These are phyloP conservation scores for Fusarium subglutinans DNA, from an alignment of 2,329 filamentous ascomycete species.

Conservation along the genomic window DNA sequence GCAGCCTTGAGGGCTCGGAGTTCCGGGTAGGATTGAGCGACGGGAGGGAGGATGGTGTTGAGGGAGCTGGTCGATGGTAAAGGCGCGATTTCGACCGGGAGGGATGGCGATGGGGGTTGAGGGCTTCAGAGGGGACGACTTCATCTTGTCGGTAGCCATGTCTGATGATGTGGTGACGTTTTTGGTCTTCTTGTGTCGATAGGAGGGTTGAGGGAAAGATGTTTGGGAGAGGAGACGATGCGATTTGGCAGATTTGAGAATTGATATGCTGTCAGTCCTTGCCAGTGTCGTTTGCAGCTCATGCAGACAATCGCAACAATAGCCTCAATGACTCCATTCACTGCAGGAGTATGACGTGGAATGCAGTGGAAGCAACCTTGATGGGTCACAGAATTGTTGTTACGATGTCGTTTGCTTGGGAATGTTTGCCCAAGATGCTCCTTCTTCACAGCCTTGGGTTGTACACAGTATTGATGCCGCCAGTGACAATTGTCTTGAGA, in stretches of 20 bases:
- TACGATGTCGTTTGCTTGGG: background rate
- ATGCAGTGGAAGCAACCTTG: background rate
- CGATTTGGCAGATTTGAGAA: background rate
- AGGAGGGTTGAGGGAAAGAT: background rate
- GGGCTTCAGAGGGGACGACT: background rate
- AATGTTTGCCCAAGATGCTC: background rate
- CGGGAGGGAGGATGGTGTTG: background rate
- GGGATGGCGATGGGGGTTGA: background rate
- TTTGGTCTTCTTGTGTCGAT: background rate
- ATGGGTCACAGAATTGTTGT: background rate
- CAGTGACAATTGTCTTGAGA: slow-evolving; percentile 64
- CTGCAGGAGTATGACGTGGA: background rate
- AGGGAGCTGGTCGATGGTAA: background rate
- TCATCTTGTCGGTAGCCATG: background rate
- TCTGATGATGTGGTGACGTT: background rate
- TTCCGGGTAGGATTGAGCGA: background rate
- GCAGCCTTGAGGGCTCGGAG: background rate
- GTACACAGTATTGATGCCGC: slow-evolving; percentile 34
- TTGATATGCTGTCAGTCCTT: background rate
- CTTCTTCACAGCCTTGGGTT: background rate
- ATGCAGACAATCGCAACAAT: background rate
- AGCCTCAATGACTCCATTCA: background rate
- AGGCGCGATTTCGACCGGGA: background rate
- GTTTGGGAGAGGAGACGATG: background rate
- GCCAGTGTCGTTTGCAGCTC: background rate